Evolutionary conservation across 257 asterid species (phyloP).

Genomic region (Gentiana dahurica): DNA sequence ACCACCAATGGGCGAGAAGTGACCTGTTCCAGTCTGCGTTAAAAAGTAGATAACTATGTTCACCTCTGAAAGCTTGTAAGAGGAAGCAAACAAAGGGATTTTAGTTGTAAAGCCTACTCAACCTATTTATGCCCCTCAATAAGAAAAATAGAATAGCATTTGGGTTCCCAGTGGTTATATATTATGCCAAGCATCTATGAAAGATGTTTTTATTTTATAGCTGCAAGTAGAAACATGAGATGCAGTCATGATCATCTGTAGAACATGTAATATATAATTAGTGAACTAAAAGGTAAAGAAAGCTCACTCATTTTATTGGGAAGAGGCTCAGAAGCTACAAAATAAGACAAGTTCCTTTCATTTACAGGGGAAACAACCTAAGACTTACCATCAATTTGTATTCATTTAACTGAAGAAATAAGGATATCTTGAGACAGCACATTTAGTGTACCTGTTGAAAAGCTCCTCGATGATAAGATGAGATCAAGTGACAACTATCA

Average conservation of each 20-base stretch:
- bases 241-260: too few relatives aligned
- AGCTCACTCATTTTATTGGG: neutral
- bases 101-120: neutral
- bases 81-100: neutral
- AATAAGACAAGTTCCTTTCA: too few relatives aligned
- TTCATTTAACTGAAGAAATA: too few relatives aligned
- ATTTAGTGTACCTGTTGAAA: slow-evolving; percentile 52
- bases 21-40: slow-evolving; percentile 94
- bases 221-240: too few relatives aligned
- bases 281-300: neutral
- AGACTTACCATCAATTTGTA: too few relatives aligned
- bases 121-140: neutral
- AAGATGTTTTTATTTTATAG: too few relatives aligned
- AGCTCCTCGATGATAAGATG: slow-evolving; percentile 80
- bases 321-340: neutral
- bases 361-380: too few relatives aligned
- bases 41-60: neutral
- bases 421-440: neutral
- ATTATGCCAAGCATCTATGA: too few relatives aligned
- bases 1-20: slow-evolving; percentile 99
- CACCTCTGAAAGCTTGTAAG: neutral
- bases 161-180: too few relatives aligned
- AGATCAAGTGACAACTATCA: slow-evolving; percentile 79
- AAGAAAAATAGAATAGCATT: too few relatives aligned
- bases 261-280: neutral